phyloP scores from a whole-genome alignment of 108 stramenopile species.

The Cyclostephanos tholiformis region DNA sequence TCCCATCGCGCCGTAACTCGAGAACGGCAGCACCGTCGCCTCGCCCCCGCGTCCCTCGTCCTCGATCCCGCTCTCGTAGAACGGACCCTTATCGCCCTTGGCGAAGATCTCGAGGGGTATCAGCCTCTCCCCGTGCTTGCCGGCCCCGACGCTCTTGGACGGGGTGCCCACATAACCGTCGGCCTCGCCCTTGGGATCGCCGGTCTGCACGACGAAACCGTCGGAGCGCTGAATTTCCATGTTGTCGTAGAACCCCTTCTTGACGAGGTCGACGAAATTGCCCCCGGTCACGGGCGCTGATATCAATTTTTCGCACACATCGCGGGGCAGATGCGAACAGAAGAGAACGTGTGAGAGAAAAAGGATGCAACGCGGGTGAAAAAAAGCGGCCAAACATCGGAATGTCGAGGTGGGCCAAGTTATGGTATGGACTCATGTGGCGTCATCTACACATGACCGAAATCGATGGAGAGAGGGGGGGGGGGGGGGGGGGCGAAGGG shows the following conservation, averaged over 20 bases:
- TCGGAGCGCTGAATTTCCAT: slow-evolving; percentile 94
- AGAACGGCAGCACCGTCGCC: slow-evolving; percentile 91
- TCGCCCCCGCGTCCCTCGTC: slow-evolving; percentile 95
- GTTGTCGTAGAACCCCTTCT: slow-evolving; percentile 95
- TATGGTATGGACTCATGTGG: no score
- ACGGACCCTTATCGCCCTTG: slow-evolving; percentile 85
- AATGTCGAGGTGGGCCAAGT: no score
- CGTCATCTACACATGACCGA: no score
- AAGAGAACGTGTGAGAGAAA: not conserved
- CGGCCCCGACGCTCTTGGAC: slow-evolving; percentile 74
- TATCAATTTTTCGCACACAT: not conserved
- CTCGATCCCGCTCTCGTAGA: slow-evolving; percentile 94
- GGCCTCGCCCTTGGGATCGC: slow-evolving; percentile 90
- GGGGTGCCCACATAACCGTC: slow-evolving; percentile 90
- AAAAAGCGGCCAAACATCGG: no score
- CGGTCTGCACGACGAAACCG: slow-evolving; percentile 98
- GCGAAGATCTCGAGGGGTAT: slow-evolving; percentile 94
- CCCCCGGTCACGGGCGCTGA: slow-evolving; percentile 91
- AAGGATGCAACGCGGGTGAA: no score
- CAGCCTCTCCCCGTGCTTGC: slow-evolving; percentile 83
- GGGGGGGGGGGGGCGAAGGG: no score
- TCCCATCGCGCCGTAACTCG: slow-evolving; percentile 94
- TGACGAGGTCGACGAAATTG: slow-evolving; percentile 94
- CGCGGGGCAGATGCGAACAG: not conserved
- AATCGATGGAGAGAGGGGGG: no score